Conservation (phyloP, 306 rosid species). For the Ormosia semicastrata region DNA sequence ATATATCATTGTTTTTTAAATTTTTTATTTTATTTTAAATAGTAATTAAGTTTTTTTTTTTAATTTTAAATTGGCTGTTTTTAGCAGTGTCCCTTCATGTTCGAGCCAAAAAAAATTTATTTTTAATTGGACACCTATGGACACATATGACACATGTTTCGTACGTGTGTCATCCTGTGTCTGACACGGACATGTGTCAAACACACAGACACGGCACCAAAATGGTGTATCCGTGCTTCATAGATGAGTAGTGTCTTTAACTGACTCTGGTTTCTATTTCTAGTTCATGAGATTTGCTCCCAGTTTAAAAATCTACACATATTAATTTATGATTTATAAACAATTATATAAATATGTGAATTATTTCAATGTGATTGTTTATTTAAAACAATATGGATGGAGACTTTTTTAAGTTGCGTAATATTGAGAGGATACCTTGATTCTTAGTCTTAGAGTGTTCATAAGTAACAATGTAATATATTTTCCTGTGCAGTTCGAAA, state of each 20-base stretch:
- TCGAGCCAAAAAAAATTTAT: too few relatives aligned
- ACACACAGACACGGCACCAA: too few relatives aligned
- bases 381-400: neutral
- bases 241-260: neutral
- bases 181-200: too few relatives aligned
- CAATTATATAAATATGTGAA: constrained; percentile 1
- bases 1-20: too few relatives aligned
- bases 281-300: neutral
- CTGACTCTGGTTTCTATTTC: constrained; percentile 12
- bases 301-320: neutral
- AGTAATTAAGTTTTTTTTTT: too few relatives aligned
- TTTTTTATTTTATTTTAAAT: too few relatives aligned
- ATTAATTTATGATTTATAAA: neutral
- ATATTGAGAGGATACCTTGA: neutral
- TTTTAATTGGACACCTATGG: too few relatives aligned
- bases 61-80: too few relatives aligned
- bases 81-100: too few relatives aligned
- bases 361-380: neutral
- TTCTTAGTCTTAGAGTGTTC: neutral
- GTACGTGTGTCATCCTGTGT: too few relatives aligned
- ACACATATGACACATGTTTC: too few relatives aligned
- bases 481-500: constrained; percentile 5
- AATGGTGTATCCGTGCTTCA: too few relatives aligned
- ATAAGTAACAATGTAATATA: neutral
- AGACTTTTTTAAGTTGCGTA: neutral